Evolutionary conservation across 768 basidiomycete genomes (phyloP), one percentile per base, ranked within the genome.

Genomic region (Rhizopogon sp.): DNA sequence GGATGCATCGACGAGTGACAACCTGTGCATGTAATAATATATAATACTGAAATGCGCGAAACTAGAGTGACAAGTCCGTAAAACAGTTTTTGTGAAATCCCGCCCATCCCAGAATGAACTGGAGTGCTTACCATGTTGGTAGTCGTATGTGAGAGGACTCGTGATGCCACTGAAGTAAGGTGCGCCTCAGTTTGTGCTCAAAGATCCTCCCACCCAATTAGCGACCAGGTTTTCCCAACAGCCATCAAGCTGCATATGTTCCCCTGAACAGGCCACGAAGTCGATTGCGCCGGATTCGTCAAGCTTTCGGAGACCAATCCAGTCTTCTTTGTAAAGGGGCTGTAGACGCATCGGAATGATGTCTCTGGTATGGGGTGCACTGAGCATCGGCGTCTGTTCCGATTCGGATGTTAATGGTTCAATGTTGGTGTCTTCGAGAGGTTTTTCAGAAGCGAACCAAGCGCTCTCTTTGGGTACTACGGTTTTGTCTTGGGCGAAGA

Each of bases 391-490:
- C 33, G 53, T 37, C 41, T 69, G 68, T 41, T 55, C 55, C 17
- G 47, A 43, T 22, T 42, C 28, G 14, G 46, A 54, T 37, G 35
- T 11, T 53, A 7, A 54, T 50, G 5, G 17, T 39, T 51, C 25
- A 17, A 37, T 13, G 29, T n/a, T 17, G 17, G 17, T 8, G 28
- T 53, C 54, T 17, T 74, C 69, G 7, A 65, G 55, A 2, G 70
- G 72, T 2, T 75, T 76, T 62, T 87, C 86, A 3, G 87, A 85
- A 6, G 88, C 90, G 69, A 94, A 93, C 91, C 90, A 93, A 10
- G 88, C 73, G 61, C 82, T 89, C 69, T 93, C 90, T 68, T 90
- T 90, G 0, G 92, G 92, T 17, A 92, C 76, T 22, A 90, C 87
- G 3, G 88, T 92, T 66, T 77, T 75, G 66, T 93, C 92, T 55